Base-by-base conservation (phyloP, 257 asterid genomes). In the Capsicum baccatum region DNA sequence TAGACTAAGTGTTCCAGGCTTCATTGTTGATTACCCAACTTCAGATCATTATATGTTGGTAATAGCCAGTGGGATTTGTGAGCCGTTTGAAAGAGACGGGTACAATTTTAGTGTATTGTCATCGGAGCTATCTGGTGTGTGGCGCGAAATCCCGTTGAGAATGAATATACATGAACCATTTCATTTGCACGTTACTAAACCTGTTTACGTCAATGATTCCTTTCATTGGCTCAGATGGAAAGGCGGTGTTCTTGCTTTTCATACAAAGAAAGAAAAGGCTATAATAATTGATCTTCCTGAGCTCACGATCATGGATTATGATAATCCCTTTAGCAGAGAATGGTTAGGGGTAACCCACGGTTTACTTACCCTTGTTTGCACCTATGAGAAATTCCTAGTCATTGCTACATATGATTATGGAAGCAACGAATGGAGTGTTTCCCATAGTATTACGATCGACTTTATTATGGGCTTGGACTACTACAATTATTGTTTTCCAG, bases 271-370 rank as follows among this genome's bases (percentile, higher is more conserved):
- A 5, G 13, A 15, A 17, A 11, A 10, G 39, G 50, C 33, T 1
- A 8, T 0, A 35, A 13, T 10, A 2, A 21, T 21, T 19, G 66
- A 59, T 21, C 86, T 2, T 54, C 54, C 52, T 63, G 69, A 39
- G 14, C 33, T 26, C 33, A 26, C 33, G 33, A 26, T 26, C 33
- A 26, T 26, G 33, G 33, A 26, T 26, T 26, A 26, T 26, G 33
- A 26, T 26, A 26, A 26, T 26, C 33, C 33, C 33, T 26, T 26
- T 26, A 26, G 33, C 33, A 26, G 33, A 26, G 33, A 26, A 26
- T 48, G 63, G 85, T 69, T 68, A 37, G 69, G 79, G 17, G 47
- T 19, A 26, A 47, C 39, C 6, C 55, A 68, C 12, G 81, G 80
- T 26, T 55, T 6, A 55, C 56, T 68, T 54, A 56, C 85, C n/a